These are phyloP conservation scores for Themeda triandra DNA, from an alignment of 176 grass and related monocot genomes.

Conservation along the genomic window DNA sequence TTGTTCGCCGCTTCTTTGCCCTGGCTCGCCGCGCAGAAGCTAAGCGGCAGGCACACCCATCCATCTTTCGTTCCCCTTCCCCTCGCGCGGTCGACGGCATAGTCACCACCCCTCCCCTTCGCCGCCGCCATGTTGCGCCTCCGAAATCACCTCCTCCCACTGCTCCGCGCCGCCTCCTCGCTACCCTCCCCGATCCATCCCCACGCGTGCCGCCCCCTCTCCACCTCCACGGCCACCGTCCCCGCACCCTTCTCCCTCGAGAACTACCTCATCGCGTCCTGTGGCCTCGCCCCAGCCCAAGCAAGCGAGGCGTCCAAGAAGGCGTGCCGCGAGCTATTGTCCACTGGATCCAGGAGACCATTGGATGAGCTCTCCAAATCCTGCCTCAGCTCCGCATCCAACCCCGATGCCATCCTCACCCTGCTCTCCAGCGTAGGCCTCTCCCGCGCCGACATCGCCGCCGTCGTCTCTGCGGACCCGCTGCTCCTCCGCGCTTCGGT, in stretches of 20 bases:
- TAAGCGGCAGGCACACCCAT: too few relatives aligned
- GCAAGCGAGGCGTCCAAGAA: neutral
- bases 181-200: neutral
- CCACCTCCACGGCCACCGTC: neutral
- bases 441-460: neutral
- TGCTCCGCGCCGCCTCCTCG: neutral
- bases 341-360: neutral
- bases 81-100: too few relatives aligned
- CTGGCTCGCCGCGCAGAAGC: too few relatives aligned
- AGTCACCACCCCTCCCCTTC: too few relatives aligned
- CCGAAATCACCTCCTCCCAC: neutral
- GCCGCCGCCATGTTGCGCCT: neutral
- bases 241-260: neutral
- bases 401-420: neutral
- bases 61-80: too few relatives aligned
- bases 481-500: too few relatives aligned
- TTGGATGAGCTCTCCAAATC: neutral
- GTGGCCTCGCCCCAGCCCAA: neutral
- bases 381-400: neutral
- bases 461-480: neutral
- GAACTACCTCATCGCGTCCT: neutral
- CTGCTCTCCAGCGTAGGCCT: neutral
- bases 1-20: too few relatives aligned
- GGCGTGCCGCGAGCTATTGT: neutral
- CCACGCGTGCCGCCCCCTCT: neutral